A percentile compares a stretch with the other conserved stretches of the same genome.
Conservation (phyloP, 1,139 yeast species). For the Blastobotrys persicus region DNA sequence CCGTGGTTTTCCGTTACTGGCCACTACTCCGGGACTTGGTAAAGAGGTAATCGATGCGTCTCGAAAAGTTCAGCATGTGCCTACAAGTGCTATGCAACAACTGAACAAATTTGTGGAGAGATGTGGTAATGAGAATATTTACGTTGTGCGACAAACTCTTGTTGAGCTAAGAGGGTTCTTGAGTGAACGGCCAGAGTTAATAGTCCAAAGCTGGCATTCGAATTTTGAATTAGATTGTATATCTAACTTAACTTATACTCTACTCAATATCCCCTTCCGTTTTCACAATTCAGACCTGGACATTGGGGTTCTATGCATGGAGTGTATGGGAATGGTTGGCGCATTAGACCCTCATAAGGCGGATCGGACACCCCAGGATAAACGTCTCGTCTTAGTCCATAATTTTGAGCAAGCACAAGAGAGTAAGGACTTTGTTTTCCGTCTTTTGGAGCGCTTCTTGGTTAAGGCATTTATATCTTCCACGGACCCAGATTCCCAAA, state of each 20-base stretch:
- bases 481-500: conserved; percentile 79
- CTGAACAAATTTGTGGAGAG: conserved; percentile 41
- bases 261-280: conserved; percentile 59
- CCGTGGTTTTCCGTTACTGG: conserved; percentile 29
- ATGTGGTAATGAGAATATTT: conserved; percentile 63
- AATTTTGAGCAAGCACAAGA: conserved; percentile 65
- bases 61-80: conserved; percentile 5
- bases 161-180: conserved; percentile 60
- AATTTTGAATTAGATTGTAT: conserved; percentile 37
- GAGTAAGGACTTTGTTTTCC: conserved; percentile 59
- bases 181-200: conserved; percentile 46
- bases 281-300: conserved; percentile 45
- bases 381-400: conserved; percentile 51
- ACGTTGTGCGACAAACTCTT: conserved; percentile 76
- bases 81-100: conserved; percentile 13
- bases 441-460: conserved; percentile 64
- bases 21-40: conserved; percentile 6
- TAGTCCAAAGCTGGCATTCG: conserved; percentile 38
- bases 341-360: conserved; percentile 68
- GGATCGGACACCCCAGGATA: conserved; percentile 46
- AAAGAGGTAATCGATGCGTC: conserved; percentile 1
- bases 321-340: conserved; percentile 74
- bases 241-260: conserved; percentile 50
- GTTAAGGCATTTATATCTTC: conserved; percentile 88
- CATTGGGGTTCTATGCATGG: conserved; percentile 59